These are phyloP conservation scores for Hansenula sp. DNA, from an alignment of 1,139 yeast species.

Conservation along the genomic window DNA sequence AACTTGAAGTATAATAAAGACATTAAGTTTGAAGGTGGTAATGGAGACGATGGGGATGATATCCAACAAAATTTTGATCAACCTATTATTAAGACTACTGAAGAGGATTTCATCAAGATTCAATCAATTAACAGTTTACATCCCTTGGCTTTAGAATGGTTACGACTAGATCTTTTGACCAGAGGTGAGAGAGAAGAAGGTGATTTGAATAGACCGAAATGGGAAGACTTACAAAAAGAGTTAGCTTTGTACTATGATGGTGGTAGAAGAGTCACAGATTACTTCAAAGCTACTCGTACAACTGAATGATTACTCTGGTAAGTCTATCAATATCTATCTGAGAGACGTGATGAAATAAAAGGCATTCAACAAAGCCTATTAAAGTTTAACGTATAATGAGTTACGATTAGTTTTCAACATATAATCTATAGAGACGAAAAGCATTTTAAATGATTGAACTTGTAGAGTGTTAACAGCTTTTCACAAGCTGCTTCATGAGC, in stretches of 20 bases:
- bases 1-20: slow-evolving; percentile 28
- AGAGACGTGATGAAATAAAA: background rate
- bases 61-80: slow-evolving; percentile 20
- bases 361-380: too few species aligned
- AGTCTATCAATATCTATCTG: too few species aligned
- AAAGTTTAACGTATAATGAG: too few species aligned
- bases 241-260: slow-evolving; percentile 44
- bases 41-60: slow-evolving; percentile 26
- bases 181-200: slow-evolving; percentile 48
- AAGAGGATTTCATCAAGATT: slow-evolving; percentile 27
- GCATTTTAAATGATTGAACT: too few species aligned
- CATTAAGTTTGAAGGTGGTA: slow-evolving; percentile 26
- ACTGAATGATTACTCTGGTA: slow-evolving; percentile 1
- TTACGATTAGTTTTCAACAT: too few species aligned
- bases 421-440: too few species aligned
- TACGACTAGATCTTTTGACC: slow-evolving; percentile 39
- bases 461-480: too few species aligned
- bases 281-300: slow-evolving; percentile 44
- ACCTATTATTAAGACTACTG: slow-evolving; percentile 15
- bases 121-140: slow-evolving; percentile 54
- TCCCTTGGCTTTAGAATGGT: slow-evolving; percentile 70
- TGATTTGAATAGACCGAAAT: slow-evolving; percentile 35
- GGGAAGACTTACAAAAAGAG: slow-evolving; percentile 41
- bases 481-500: too few species aligned
- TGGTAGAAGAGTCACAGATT: slow-evolving; percentile 40